Percentiles rank a stretch among this genome's conserved stretches.
These are phyloP conservation scores for Beauveria varroae DNA, from an alignment of 2,329 filamentous ascomycete genomes.

Conservation along the genomic window DNA sequence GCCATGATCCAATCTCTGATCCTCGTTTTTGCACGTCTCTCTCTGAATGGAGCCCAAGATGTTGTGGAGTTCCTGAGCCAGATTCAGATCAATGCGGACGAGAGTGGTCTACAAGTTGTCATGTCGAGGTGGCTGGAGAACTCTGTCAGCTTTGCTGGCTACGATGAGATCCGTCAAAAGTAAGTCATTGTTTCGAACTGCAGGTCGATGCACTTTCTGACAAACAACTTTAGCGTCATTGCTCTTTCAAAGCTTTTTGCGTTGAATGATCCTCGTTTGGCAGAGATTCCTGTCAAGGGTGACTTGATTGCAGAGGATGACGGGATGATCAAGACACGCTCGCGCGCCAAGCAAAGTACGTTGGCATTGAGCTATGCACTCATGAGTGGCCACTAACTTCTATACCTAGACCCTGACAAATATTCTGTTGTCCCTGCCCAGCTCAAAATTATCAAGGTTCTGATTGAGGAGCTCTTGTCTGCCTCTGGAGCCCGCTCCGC, in stretches of 20 bases:
- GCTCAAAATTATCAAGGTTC: conserved; percentile 92
- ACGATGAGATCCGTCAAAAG: conserved; percentile 96
- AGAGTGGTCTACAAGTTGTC: conserved; percentile 82
- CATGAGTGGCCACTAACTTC: conserved; percentile 16
- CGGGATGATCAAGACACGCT: conserved; percentile 82
- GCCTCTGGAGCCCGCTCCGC: conserved; percentile 61
- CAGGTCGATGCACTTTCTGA: neutral
- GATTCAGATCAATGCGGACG: conserved; percentile 63
- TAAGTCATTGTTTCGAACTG: conserved; percentile 35
- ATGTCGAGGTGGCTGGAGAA: conserved; percentile 96
- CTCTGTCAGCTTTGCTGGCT: conserved; percentile 93
- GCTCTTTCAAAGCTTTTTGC: conserved; percentile 87
- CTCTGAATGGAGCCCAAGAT: conserved; percentile 75
- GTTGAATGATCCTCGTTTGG: conserved; percentile 72
- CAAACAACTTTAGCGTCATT: conserved; percentile 56
- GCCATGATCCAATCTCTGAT: conserved; percentile 94
- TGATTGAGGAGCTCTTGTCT: conserved; percentile 84
- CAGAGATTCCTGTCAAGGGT: conserved; percentile 78
- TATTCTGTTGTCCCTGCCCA: conserved; percentile 82
- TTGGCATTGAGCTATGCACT: conserved; percentile 14
- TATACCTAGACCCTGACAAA: conserved; percentile 63
- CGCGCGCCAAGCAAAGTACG: conserved; percentile 74
- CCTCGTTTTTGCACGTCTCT: conserved; percentile 86
- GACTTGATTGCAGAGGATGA: conserved; percentile 80
- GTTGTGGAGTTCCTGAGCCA: conserved; percentile 87